Conservation (phyloP, 495 filamentous ascomycete genomes). For the Aspergillus bertholletiae region DNA sequence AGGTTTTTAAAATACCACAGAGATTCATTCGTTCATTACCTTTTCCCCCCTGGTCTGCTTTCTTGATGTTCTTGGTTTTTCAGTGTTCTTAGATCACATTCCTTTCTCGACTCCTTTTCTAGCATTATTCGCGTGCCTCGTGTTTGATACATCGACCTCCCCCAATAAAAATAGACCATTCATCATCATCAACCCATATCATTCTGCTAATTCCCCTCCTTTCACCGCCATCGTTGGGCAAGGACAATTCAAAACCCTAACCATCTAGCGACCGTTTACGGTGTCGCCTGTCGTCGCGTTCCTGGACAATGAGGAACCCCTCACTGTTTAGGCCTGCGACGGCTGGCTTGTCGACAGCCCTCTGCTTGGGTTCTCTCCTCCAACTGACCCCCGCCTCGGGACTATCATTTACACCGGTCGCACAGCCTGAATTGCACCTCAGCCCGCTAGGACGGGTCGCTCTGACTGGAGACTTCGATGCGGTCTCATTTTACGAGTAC, state of each 20-base stretch:
- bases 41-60: slow-evolving; percentile 24
- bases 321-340: slow-evolving; percentile 56
- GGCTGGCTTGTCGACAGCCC: slow-evolving; percentile 42
- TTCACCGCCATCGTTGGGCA: not conserved
- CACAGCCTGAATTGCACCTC: slow-evolving; percentile 77
- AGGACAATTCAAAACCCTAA: slow-evolving; percentile 7
- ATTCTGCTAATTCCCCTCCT: not conserved
- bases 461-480: slow-evolving; percentile 84
- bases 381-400: slow-evolving; percentile 50
- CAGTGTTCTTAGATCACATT: slow-evolving; percentile 26
- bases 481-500: slow-evolving; percentile 86
- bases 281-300: slow-evolving; percentile 39
- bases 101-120: slow-evolving; percentile 32
- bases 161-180: not conserved
- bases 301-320: slow-evolving; percentile 51
- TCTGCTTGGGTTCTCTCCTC: slow-evolving; percentile 37
- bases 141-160: slow-evolving; percentile 20
- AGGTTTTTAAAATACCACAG: not conserved
- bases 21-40: slow-evolving; percentile 24
- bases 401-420: slow-evolving; percentile 66
- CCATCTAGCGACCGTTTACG: slow-evolving; percentile 9
- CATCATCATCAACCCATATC: not conserved
- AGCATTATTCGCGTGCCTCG: slow-evolving; percentile 16
- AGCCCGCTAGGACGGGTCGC: slow-evolving; percentile 78
- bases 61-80: slow-evolving; percentile 6